Base-by-base conservation (phyloP, 495 filamentous ascomycete genomes). In the Lentithecium fluviatile region DNA sequence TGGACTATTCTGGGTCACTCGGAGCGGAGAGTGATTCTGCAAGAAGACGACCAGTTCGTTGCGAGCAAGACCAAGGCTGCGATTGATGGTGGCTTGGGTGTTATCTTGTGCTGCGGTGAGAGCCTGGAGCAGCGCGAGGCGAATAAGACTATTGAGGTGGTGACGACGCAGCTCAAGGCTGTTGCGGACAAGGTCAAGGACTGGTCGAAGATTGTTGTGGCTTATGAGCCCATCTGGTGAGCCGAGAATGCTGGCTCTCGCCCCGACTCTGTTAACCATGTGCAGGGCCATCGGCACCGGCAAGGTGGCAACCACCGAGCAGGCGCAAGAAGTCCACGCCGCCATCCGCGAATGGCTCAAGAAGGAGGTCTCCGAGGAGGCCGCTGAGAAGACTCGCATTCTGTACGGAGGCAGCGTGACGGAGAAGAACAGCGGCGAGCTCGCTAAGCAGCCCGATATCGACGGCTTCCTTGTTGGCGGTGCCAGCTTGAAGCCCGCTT, bases 391-490 rank as follows among this genome's bases (percentile, higher is more conserved):
- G 72, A 94, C 93, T 48, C 83, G 94, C 65, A 86, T 98, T 71
- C 84, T 98, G 67, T 98, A 98, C 76, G 94, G 94, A 61, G 94
- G 94, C 64, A 93, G 88, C 69, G 94, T 98, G 66, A 96, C 82
- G 72, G 94, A 95, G 80, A 96, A 96, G 88, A 98, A 98, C 85
- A 94, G 89, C 81, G 85, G 84, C 70, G 93, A 97, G 25, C 83
- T 98, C 69, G 87, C 88, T 66, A 88, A 88, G 79, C 83, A 97
- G 83, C 73, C 81, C 59, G 95, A 98, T 80, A 93, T 98, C 76
- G 94, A 98, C 75, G 94, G 94, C 20, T 98, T 98, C 83, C 83
- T 98, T 69, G 94, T 98, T 71, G 94, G 94, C 68, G 94, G 94
- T 76, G 94, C 94, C 66, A 95, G 90, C 78, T 83, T 98, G 80